Evolutionary conservation across 345 rosid genomes (phyloP).

Genomic region (Citrus mangshanensis): DNA sequence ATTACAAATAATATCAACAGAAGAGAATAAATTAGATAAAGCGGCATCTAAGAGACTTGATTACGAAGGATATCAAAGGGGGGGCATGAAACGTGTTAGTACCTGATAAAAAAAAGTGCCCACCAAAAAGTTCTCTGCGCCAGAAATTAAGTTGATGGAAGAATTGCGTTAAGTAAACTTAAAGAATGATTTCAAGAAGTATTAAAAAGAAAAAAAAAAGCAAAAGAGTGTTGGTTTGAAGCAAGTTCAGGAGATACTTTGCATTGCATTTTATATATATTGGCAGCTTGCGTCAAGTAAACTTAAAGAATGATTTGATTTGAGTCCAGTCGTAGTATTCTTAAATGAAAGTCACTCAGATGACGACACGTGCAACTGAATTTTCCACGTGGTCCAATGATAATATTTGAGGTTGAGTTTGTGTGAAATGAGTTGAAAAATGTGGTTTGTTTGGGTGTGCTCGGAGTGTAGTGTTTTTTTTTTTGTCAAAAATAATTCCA

Average conservation of each 20-base stretch:
- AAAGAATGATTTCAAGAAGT: background rate
- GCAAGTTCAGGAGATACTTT: background rate
- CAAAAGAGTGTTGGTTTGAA: background rate
- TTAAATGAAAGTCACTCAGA: too few relatives aligned
- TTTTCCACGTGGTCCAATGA: too few relatives aligned
- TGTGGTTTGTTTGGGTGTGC: too few relatives aligned
- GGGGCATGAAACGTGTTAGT: slow-evolving; percentile 15
- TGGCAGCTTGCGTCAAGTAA: too few relatives aligned
- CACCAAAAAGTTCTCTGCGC: slow-evolving; percentile 17
- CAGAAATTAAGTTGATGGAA: background rate
- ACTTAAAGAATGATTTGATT: too few relatives aligned
- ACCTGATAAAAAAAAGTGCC: slow-evolving; percentile 19
- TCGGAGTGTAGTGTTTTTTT: too few relatives aligned
- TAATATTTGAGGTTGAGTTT: too few relatives aligned
- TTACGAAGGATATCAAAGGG: slow-evolving; percentile 3
- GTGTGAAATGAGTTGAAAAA: too few relatives aligned
- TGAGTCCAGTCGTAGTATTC: too few relatives aligned
- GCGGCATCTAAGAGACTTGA: background rate
- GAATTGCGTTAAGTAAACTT: slow-evolving; percentile 8
- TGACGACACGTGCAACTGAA: too few relatives aligned
- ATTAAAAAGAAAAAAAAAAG: background rate
- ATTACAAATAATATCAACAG: background rate
- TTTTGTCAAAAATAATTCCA: too few relatives aligned
- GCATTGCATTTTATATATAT: background rate
- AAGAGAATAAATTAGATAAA: background rate